Evolutionary conservation across 139 green algal species (phyloP).

Genomic region (Closterium sp.): DNA sequence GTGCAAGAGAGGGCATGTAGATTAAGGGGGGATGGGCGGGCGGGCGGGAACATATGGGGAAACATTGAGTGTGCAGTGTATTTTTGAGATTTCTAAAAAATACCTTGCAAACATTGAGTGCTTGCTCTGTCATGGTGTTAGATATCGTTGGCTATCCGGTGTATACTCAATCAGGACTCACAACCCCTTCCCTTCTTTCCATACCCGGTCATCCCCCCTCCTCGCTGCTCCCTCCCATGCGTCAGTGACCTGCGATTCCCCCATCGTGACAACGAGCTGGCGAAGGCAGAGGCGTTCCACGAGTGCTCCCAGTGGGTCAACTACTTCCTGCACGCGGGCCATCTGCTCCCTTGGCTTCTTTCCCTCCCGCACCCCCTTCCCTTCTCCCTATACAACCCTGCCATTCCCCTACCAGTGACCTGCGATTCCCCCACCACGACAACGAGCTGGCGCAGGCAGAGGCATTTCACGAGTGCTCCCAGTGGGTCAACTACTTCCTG

Average conservation of each 20-base stretch:
- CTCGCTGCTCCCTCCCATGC: neutral
- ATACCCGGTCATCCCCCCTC: neutral
- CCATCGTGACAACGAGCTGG: conserved; percentile 98
- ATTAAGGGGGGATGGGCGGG: too few relatives aligned
- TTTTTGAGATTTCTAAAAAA: neutral
- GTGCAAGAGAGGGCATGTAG: too few relatives aligned
- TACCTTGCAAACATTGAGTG: too few relatives aligned
- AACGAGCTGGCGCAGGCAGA: conserved; percentile 97
- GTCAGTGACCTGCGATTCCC: conserved; percentile 90
- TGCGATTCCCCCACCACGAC: conserved; percentile 97
- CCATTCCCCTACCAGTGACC: conserved; percentile 78
- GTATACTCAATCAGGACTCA: too few relatives aligned
- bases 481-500: conserved; percentile 99
- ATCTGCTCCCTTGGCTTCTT: neutral
- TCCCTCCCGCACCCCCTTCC: too few relatives aligned
- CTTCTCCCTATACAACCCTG: too few relatives aligned
- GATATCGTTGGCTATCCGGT: too few relatives aligned
- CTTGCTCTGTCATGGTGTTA: too few relatives aligned
- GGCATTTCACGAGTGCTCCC: conserved; percentile 66
- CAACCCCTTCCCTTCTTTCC: too few relatives aligned
- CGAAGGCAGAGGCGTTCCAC: conserved; percentile 85
- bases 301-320: neutral
- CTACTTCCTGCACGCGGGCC: neutral
- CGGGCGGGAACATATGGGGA: neutral
- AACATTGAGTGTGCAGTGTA: neutral